Base-by-base conservation (phyloP, 2,329 filamentous ascomycete genomes). In the Exophiala mesophila region DNA sequence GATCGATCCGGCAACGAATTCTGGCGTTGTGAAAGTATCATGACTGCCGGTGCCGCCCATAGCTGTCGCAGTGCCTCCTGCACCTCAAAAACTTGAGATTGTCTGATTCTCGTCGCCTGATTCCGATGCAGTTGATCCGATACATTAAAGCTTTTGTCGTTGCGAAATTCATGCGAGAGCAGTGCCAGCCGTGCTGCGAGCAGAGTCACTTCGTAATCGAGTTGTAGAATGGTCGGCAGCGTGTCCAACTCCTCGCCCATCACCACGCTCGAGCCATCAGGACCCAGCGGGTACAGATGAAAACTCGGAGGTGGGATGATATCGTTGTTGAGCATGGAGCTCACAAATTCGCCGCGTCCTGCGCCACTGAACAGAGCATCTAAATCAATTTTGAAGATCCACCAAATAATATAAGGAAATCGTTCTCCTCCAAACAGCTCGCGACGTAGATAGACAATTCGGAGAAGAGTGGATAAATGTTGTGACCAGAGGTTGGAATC, bases 381-480 rank as follows among this genome's bases (percentile, higher is more conserved):
- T n/a, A 76, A 61, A 51, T 79, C 76, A 32, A 79, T 69, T 41
- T 67, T 67, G 52, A 69, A 71, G 26, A 76, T 66, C 58, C 67
- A 70, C 73, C 74, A 77, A 12, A 77, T 57, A 4, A 78, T 64
- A 49, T 72, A 74, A 2, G 69, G 68, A 45, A 70, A 71, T 19
- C 63, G 62, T 47, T 75, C 73, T 3, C 57, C 59, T 7, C 63
- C 62, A 42, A 66, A 60, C n/a, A 65, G 58, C n/a, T 69, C 60
- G 17, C 61, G 64, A 45, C 75, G 65, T 42, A 74, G 64, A 17
- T 70, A 56, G 2, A 71, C 64, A 32, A 78, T 72, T 37, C 68
- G 67, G 6, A 70, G 59, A 3, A 79, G 60, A 26, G 72, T 73
- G 19, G 69, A 68, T 37, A 77, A 64, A 51, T 78, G 73, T 39